Percentiles rank a stretch among this genome's conserved stretches.
Conservation (phyloP, 139 green algal genomes). For the Closterium sp. region DNA sequence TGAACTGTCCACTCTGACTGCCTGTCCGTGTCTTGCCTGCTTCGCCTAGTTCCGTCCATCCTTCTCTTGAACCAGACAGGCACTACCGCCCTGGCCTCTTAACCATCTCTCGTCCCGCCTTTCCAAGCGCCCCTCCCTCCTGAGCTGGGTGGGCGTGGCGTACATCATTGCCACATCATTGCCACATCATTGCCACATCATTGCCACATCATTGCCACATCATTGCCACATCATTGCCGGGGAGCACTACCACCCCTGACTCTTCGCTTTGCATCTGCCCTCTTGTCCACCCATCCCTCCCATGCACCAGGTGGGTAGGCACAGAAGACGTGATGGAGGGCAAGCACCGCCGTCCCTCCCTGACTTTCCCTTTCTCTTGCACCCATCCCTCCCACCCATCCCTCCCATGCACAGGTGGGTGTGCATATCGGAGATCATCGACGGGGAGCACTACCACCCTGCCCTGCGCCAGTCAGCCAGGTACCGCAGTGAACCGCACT, state of each 20-base stretch:
- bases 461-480: slow-evolving; percentile 3
- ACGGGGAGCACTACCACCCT: slow-evolving; percentile 4
- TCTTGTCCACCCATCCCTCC: no score
- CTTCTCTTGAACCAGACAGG: background rate
- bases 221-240: no score
- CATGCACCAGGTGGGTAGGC: background rate
- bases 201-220: no score
- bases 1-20: no score
- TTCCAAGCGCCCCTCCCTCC: background rate
- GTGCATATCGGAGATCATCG: slow-evolving; percentile 1
- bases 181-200: no score
- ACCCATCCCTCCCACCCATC: background rate
- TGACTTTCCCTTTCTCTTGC: background rate
- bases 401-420: background rate
- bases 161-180: no score
- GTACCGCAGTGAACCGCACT: background rate
- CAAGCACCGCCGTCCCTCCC: background rate
- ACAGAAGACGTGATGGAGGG: background rate
- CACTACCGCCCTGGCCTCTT: background rate
- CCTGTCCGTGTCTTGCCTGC: no score
- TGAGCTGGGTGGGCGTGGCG: no score
- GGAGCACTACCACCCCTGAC: no score
- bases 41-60: no score
- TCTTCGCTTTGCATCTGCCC: no score
- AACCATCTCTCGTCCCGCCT: no score